Evolutionary conservation across 192 early-diverging fungal genomes (phyloP).

Genomic region (Coemansia sp.): DNA sequence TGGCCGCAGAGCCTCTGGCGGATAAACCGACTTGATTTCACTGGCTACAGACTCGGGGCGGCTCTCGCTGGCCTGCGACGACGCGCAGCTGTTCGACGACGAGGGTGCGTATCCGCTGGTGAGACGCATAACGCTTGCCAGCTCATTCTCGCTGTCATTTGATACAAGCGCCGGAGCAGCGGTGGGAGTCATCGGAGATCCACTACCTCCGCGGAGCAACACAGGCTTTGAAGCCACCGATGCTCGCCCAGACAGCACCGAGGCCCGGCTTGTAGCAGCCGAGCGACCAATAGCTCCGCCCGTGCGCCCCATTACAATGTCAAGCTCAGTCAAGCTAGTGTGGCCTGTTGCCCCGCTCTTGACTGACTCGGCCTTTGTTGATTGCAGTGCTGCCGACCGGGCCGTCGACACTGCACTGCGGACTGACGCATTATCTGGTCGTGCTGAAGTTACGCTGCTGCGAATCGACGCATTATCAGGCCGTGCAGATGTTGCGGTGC

Average conservation of each 20-base stretch:
- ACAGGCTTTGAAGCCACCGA: neutral
- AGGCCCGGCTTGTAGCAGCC: constrained; percentile 14
- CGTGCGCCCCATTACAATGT: constrained; percentile 51
- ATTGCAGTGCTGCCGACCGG: neutral
- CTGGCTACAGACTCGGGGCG: constrained; percentile 34
- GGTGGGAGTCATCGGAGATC: constrained; percentile 6
- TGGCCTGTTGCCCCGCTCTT: constrained; percentile 2
- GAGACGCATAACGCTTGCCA: constrained; percentile 48
- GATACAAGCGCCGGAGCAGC: constrained; percentile 14
- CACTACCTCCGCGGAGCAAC: constrained; percentile 41
- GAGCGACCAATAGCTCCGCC: constrained; percentile 22
- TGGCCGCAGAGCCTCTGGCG: constrained; percentile 23
- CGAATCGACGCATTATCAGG: neutral
- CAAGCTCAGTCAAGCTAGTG: constrained; percentile 46
- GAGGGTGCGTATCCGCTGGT: constrained; percentile 49
- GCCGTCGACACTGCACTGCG: constrained; percentile 1
- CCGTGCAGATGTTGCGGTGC: neutral
- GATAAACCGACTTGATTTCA: constrained; percentile 28
- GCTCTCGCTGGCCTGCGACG: constrained; percentile 18
- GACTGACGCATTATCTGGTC: neutral
- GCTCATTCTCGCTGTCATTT: constrained; percentile 44
- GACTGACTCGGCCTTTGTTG: neutral
- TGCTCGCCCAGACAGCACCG: constrained; percentile 2
- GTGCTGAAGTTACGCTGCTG: neutral
- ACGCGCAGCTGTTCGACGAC: constrained; percentile 24